Conservation (phyloP, 1,284 basidiomycete genomes). For the Apiotrichum gracile region DNA sequence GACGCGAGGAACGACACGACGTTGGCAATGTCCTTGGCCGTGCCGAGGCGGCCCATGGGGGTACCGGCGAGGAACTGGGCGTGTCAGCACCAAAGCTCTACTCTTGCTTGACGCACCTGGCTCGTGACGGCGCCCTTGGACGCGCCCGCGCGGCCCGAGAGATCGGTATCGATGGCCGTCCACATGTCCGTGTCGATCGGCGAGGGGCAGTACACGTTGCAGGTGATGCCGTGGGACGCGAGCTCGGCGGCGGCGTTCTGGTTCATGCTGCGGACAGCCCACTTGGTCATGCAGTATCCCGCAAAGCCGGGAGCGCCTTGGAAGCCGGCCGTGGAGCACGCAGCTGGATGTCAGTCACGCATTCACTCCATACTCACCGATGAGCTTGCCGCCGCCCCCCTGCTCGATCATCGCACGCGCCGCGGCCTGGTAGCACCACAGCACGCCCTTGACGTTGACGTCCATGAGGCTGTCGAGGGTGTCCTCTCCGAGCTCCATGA, state of each 20-base stretch:
- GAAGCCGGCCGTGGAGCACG: neutral
- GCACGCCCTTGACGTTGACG: slow-evolving; percentile 41
- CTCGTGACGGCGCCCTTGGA: slow-evolving; percentile 2
- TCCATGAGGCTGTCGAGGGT: slow-evolving; percentile 33
- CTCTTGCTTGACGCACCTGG: neutral
- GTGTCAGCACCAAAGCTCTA: neutral
- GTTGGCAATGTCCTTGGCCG: neutral
- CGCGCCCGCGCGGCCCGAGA: neutral
- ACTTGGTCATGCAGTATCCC: slow-evolving; percentile 30
- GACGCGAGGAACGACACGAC: slow-evolving; percentile 8
- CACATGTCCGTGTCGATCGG: slow-evolving; percentile 41
- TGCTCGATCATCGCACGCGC: slow-evolving; percentile 50
- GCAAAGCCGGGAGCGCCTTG: neutral
- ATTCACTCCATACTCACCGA: slow-evolving; percentile 40
- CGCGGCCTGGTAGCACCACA: slow-evolving; percentile 46
- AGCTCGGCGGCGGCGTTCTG: slow-evolving; percentile 47
- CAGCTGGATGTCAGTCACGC: neutral
- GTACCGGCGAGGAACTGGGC: neutral
- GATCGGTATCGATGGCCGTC: slow-evolving; percentile 12
- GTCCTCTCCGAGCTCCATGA: slow-evolving; percentile 38
- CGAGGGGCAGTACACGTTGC: slow-evolving; percentile 54
- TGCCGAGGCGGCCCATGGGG: neutral
- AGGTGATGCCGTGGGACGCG: slow-evolving; percentile 49
- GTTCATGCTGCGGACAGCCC: slow-evolving; percentile 49
- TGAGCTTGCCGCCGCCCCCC: slow-evolving; percentile 43